A percentile compares a stretch with the other conserved stretches of the same genome.
Conservation (phyloP, 2,329 filamentous ascomycete genomes). For the Pseudogymnoascus sp. region DNA sequence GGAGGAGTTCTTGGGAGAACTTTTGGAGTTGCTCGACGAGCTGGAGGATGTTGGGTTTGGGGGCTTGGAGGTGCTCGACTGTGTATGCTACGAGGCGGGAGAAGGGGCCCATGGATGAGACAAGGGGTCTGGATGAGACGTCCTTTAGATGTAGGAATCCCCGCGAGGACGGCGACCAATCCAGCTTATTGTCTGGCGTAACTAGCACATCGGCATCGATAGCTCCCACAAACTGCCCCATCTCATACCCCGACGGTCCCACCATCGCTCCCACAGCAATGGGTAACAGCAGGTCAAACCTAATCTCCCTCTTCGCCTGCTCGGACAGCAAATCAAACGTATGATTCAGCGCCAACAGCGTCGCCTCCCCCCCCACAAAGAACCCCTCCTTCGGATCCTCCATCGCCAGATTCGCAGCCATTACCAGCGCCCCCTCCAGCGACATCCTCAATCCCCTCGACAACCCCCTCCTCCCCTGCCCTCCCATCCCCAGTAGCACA, state of each 20-base stretch:
- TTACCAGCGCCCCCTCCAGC: constrained; percentile 52
- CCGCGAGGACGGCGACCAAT: constrained; percentile 47
- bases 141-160: constrained; percentile 45
- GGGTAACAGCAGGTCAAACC: constrained; percentile 52
- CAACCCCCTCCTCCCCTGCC: constrained; percentile 45
- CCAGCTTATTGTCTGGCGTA: constrained; percentile 41
- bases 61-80: constrained; percentile 40
- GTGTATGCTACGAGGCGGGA: constrained; percentile 54
- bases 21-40: constrained; percentile 46
- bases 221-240: constrained; percentile 54
- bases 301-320: constrained; percentile 39
- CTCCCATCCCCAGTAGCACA: constrained; percentile 50
- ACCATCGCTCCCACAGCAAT: constrained; percentile 48
- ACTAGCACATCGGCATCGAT: constrained; percentile 53
- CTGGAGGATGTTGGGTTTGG: constrained; percentile 26
- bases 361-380: constrained; percentile 40
- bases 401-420: constrained; percentile 52
- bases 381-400: constrained; percentile 40
- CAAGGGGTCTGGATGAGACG: constrained; percentile 47
- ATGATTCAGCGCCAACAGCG: constrained; percentile 55
- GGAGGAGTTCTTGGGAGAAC: constrained; percentile 35
- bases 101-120: constrained; percentile 52
- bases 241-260: constrained; percentile 52
- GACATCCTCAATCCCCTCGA: constrained; percentile 43
- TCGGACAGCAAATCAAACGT: constrained; percentile 51